Evolutionary conservation across 2,329 filamentous ascomycete species (phyloP), one percentile per base, ranked within the genome.

Genomic region (Neonectria neomacrospora): DNA sequence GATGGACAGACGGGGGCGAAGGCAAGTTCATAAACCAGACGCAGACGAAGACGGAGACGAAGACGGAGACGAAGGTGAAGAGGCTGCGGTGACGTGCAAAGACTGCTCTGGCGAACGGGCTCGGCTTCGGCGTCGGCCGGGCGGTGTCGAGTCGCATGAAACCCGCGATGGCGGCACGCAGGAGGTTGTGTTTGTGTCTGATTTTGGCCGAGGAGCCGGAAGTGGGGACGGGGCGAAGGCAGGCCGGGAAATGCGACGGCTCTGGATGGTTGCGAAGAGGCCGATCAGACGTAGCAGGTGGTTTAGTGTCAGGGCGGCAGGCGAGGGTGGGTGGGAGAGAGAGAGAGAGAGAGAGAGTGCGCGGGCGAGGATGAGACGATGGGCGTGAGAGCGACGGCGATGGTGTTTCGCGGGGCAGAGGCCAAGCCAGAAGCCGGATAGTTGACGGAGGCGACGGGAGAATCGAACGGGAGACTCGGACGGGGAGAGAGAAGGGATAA

Each of bases 221-320:
- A 53, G 63, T 39, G 55, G 32, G 55, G 41, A 61, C 69, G 69
- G 70, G 63, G 62, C 37, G 50, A 62, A 47, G 42, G 41, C 51
- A 54, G 62, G 67, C 70, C 70, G 70, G 67, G 67, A 61, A 48
- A 20, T 12, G n/a, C 16, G 12, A 37, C 26, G 44, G 54, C 39
- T 52, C 34, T 50, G 51, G 58, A 59, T 58, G 63, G 47, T 22
- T 58, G 61, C 50, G 60, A 64, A 65, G 61, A 45, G 47, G 63
- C 53, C 64, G 68, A 72, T 73, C 70, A 73, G 64, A 73, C 71
- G 71, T 72, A 62, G 67, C 65, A 71, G 65, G 71, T 47, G 45
- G 22, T 22, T 12, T 10, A 26, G 22, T 66, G 48, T 66, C 64
- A 66, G 57, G 54, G 47, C 28, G 16, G 41, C 44, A 44, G 57